Percentiles rank a stretch among this genome's conserved stretches.
Evolutionary conservation across 371 early-diverging fungal species (phyloP).

Genomic region (Cokeromyces recurvatus): DNA sequence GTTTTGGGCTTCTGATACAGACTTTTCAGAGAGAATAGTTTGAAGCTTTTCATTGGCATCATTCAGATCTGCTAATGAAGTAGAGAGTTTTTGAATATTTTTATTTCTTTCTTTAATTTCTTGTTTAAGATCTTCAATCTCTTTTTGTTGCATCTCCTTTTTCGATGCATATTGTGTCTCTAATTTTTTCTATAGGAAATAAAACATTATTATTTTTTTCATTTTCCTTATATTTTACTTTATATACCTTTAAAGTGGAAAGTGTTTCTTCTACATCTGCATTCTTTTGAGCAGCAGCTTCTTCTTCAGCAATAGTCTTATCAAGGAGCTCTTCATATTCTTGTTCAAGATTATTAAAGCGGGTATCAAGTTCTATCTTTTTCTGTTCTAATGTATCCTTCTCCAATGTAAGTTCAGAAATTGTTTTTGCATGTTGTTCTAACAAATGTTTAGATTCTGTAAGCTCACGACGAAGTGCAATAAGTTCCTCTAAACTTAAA

Average conservation of each 20-base stretch:
- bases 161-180: constrained; percentile 80
- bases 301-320: constrained; percentile 90
- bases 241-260: constrained; percentile 64
- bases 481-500: constrained; percentile 68
- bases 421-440: constrained; percentile 65
- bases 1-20: constrained; percentile 7
- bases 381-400: constrained; percentile 59
- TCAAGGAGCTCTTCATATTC: constrained; percentile 95
- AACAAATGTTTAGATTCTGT: constrained; percentile 66
- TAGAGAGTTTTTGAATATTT: constrained; percentile 60
- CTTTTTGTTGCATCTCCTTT: constrained; percentile 68
- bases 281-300: constrained; percentile 56
- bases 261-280: constrained; percentile 69
- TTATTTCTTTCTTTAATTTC: constrained; percentile 66
- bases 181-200: constrained; percentile 65
- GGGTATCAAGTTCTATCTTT: constrained; percentile 72
- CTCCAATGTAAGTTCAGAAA: constrained; percentile 59
- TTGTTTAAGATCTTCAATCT: constrained; percentile 68
- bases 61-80: constrained; percentile 33
- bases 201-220: too few species aligned
- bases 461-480: constrained; percentile 73
- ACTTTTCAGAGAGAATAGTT: constrained; percentile 25
- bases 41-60: too few species aligned
- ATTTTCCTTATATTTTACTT: too few species aligned
- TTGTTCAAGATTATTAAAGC: constrained; percentile 66